Base-by-base conservation (phyloP, 805 yeast species). In the Yarrowia sp. region DNA sequence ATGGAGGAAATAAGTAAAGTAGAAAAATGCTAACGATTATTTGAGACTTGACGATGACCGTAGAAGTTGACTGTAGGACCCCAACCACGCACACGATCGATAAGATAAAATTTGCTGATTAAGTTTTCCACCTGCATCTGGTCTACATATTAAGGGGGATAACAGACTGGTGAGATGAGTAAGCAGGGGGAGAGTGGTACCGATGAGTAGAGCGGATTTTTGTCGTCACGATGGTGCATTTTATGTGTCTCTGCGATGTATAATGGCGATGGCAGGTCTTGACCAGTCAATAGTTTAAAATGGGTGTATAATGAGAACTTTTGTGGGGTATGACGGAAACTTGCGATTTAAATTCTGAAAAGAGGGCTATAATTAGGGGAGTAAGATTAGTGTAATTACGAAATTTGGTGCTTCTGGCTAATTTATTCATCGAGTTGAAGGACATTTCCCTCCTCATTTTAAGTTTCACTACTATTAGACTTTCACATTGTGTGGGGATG, bases 1-100 rank as follows among this genome's bases (percentile, higher is more conserved):
- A 19, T 52, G 63, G 46, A 56, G 63, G 59, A 53, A 35, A 36
- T 38, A 53, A 53, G 45, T 53, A 56, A 56, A 56, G 63, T 56
- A 56, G 63, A 56, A 22, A 53, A 56, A 56, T 56, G 63, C 63
- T 56, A 56, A 56, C 63, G 46, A 56, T 52, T 10, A 10, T 11
- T 38, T 52, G 56, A 26, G 32, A 26, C 32, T 26, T 26, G 32
- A 26, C 3, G 32, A 26, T 26, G 32, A 1, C 32, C 7, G 32
- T 26, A 26, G 32, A 26, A 26, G 32, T 26, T 26, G 32, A 26
- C 11, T n/a, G 19, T n/a, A 42, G 43, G 48, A 5, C 26, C 26
- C 14, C 7, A 26, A 26, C 32, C 32, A 26, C 32, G 32, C 32
- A 38, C 12, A 38, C 8, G 52, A 48, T 48, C 16, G 52, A 48